These are phyloP conservation scores for Starmerella ratchasimensis DNA, from an alignment of 805 yeast species.

Conservation along the genomic window DNA sequence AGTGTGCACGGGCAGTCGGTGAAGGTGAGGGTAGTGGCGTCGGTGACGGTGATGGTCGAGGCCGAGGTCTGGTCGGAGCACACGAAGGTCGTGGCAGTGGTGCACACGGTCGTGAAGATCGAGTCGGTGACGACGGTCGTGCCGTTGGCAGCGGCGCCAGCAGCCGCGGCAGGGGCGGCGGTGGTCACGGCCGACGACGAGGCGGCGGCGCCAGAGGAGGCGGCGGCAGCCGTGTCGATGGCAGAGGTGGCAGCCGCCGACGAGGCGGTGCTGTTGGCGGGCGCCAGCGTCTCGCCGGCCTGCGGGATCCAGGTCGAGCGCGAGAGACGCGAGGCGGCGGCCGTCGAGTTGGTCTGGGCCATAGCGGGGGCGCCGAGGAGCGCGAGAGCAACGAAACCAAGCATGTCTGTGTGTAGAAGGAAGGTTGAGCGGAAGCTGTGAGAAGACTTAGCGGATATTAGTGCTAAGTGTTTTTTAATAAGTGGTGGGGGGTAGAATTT, in stretches of 20 bases:
- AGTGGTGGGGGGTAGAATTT: too few species aligned
- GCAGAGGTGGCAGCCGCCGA: background rate
- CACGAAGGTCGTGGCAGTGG: conserved; percentile 38
- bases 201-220: background rate
- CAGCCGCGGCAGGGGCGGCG: background rate
- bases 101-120: conserved; percentile 36
- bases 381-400: too few species aligned
- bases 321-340: too few species aligned
- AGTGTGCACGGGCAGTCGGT: conserved; percentile 28
- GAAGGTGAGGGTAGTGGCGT: conserved; percentile 60
- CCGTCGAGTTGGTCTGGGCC: too few species aligned
- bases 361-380: too few species aligned
- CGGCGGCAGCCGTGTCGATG: background rate
- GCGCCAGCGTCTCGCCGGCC: too few species aligned
- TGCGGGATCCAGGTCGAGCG: too few species aligned
- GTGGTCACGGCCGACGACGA: background rate
- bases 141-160: background rate
- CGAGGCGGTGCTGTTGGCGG: too few species aligned
- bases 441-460: too few species aligned
- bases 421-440: too few species aligned
- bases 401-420: too few species aligned
- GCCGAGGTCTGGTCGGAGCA: conserved; percentile 49
- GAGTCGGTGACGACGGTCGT: conserved; percentile 13
- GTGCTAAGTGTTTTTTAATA: too few species aligned
- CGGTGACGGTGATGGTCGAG: conserved; percentile 60